Evolutionary conservation across 257 asterid genomes (phyloP).

Genomic region (Solanum acaule): DNA sequence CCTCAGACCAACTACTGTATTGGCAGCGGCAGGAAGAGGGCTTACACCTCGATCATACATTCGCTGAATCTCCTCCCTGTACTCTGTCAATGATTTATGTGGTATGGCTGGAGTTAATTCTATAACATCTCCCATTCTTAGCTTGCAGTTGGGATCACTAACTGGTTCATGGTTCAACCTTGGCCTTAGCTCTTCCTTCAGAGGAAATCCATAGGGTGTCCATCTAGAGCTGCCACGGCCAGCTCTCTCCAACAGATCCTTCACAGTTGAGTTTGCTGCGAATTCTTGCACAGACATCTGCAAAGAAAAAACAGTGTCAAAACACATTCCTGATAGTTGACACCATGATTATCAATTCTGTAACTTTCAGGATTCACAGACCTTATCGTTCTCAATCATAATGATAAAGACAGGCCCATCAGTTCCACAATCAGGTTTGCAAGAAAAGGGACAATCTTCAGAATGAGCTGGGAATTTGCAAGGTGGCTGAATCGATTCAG

Average conservation of each 20-base stretch:
- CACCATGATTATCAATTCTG: background rate
- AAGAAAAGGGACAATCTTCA: conserved; percentile 66
- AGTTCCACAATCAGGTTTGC: conserved; percentile 53
- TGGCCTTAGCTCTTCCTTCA: conserved; percentile 88
- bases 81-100: conserved; percentile 59
- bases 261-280: conserved; percentile 59
- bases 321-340: background rate
- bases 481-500: conserved; percentile 46
- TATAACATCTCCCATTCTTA: conserved; percentile 91
- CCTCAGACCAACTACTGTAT: conserved; percentile 37
- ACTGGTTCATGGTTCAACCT: conserved; percentile 60
- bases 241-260: conserved; percentile 55
- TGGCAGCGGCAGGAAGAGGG: conserved; percentile 12
- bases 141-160: conserved; percentile 58
- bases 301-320: background rate
- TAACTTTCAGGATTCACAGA: conserved; percentile 3
- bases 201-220: conserved; percentile 50
- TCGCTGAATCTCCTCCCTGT: conserved; percentile 88
- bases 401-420: conserved; percentile 80
- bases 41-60: conserved; percentile 63
- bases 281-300: conserved; percentile 99
- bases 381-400: conserved; percentile 92
- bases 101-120: conserved; percentile 87
- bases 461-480: conserved; percentile 84
- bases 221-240: conserved; percentile 64